Evolutionary conservation across 495 filamentous ascomycete genomes (phyloP), one percentile per base, ranked within the genome.

Genomic region (Neurospora cerealis): DNA sequence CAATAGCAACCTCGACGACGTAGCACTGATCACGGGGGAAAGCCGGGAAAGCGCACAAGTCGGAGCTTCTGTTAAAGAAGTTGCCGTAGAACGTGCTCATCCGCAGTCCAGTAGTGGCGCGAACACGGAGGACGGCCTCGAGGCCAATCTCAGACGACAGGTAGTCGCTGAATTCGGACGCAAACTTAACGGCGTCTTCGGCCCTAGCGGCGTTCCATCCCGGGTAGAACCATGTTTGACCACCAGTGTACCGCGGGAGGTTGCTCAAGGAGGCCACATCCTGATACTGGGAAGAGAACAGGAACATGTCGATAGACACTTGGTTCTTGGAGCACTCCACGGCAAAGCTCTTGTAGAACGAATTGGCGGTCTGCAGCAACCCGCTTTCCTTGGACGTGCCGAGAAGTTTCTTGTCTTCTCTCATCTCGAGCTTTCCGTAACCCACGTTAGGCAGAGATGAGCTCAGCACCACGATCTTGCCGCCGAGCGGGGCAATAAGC

Each of bases 71-170:
- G 83, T 98, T 99, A 88, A 99, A 99, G 84, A 99, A 99, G 83
- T 99, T 99, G 74, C 96, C 96, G 83, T 98, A 99, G 85, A 99
- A 99, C 1, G 95, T 93, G 84, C 88, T 96, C 93, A 98, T 98
- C 40, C 96, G 91, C 69, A 99, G 84, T 69, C 96, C 96, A 13
- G 95, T 98, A 11, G 96, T 98, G 34, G 95, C 95, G 74, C 96
- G 89, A 7, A 99, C 96, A 74, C 96, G 92, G 71, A 99, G 91
- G 69, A 99, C 96, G 44, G 96, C 96, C 83, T 99, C 96, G 69
- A 99, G 86, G 0, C 95, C 96, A 78, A 99, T 98, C 80, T 99
- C 96, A 1, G 94, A 90, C 5, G 94, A 97, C 34, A 99, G 86
- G 79, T 95, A 97, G 74, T 98, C 95, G 77, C 94, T 97, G 80